Percentiles rank a stretch among this genome's conserved stretches.
phyloP scores from a whole-genome alignment of 2,329 filamentous ascomycete genomes.

The Hypoxylon sp. region DNA sequence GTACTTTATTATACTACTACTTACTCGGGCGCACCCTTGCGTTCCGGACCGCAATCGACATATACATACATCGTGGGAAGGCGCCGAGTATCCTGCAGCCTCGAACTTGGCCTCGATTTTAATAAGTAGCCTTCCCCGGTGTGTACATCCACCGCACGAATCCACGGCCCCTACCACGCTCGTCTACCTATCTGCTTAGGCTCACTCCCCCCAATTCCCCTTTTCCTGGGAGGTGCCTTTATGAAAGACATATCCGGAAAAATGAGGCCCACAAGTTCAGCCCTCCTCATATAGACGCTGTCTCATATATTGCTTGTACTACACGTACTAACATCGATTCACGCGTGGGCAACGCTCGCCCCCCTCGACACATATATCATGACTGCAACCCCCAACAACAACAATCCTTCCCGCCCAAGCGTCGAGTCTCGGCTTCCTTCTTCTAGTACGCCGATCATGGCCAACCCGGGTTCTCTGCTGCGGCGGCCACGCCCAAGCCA shows the following conservation, averaged over 20 bases:
- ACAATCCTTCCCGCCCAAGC: constrained; percentile 50
- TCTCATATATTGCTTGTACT: constrained; percentile 49
- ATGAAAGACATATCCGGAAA: constrained; percentile 49
- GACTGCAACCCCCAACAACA: constrained; percentile 54
- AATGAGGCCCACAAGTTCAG: constrained; percentile 54
- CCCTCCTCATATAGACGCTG: constrained; percentile 52
- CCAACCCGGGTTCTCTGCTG: constrained; percentile 59
- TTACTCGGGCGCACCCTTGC: constrained; percentile 51
- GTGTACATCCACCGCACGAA: constrained; percentile 43
- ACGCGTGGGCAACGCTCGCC: constrained; percentile 45
- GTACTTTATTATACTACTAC: constrained; percentile 51
- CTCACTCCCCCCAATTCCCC: constrained; percentile 36
- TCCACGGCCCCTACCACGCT: constrained; percentile 22
- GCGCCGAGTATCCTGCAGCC: constrained; percentile 53
- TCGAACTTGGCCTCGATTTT: constrained; percentile 50
- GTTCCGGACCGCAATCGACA: constrained; percentile 52
- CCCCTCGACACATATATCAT: constrained; percentile 53
- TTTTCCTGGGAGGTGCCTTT: constrained; percentile 46
- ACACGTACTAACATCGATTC: constrained; percentile 45
- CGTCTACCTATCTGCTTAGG: constrained; percentile 25
- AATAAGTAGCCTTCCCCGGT: constrained; percentile 52
- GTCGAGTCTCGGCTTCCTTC: constrained; percentile 52
- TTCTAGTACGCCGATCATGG: constrained; percentile 59
- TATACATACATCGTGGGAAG: constrained; percentile 50
- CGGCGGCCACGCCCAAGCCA: constrained; percentile 63